These are phyloP conservation scores for Lycium ferocissimum DNA, from an alignment of 257 asterid genomes.

Conservation along the genomic window DNA sequence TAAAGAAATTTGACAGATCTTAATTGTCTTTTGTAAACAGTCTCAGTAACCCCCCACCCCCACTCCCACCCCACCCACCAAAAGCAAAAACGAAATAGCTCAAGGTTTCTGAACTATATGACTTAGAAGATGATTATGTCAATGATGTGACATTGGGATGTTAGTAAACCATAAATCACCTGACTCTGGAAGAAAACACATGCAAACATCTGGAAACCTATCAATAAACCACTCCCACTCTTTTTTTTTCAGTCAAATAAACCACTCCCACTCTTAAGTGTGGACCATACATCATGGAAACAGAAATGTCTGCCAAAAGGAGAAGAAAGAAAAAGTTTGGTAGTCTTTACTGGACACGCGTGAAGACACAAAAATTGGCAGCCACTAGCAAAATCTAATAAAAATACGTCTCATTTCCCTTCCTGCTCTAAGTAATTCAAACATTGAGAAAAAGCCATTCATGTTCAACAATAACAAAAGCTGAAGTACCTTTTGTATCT, in stretches of 20 bases:
- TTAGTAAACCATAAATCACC: not conserved
- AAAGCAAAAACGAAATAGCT: not conserved
- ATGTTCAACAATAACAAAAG: conserved; percentile 22
- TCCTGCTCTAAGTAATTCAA: not conserved
- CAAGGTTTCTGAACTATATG: not conserved
- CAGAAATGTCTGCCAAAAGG: not conserved
- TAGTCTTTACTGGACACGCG: not conserved
- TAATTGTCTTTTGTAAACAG: no score
- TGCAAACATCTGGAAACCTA: not conserved
- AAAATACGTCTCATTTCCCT: not conserved
- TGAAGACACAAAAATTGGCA: not conserved
- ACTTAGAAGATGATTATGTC: not conserved
- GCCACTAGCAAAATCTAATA: not conserved
- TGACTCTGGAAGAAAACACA: not conserved
- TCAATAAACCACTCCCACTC: not conserved
- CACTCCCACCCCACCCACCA: not conserved
- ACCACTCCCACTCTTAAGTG: no score
- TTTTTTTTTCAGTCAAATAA: no score
- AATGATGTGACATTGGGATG: not conserved
- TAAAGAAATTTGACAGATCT: no score
- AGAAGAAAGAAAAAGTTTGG: not conserved
- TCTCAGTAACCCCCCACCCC: not conserved
- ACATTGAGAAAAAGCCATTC: conserved; percentile 20
- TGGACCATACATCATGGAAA: not conserved
- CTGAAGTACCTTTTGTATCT: conserved; percentile 76